Percentiles rank a stretch among this genome's conserved stretches.
Conservation (phyloP, 805 yeast genomes). For the Starmerella tilneyi region DNA sequence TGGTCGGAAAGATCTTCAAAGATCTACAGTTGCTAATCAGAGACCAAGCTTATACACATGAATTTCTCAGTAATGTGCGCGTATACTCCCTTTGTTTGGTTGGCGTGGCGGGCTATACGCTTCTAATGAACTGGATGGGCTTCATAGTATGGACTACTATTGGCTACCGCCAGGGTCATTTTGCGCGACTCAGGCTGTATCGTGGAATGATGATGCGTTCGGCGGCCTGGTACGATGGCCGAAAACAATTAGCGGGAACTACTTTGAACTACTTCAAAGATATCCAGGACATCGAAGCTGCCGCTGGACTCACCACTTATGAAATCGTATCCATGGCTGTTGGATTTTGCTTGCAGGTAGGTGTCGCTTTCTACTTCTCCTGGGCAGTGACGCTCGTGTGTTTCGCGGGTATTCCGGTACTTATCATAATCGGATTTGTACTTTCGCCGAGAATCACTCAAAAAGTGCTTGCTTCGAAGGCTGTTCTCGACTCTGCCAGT, state of each 20-base stretch:
- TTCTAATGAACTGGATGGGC: slow-evolving; percentile 43
- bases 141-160: slow-evolving; percentile 52
- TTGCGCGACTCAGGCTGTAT: slow-evolving; percentile 44
- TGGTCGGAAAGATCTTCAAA: slow-evolving; percentile 57
- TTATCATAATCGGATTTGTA: slow-evolving; percentile 40
- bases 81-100: slow-evolving; percentile 31
- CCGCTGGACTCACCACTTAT: slow-evolving; percentile 45
- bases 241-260: slow-evolving; percentile 49
- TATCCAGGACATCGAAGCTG: slow-evolving; percentile 24
- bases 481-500: slow-evolving; percentile 44
- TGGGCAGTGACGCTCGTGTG: slow-evolving; percentile 79
- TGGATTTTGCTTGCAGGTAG: slow-evolving; percentile 46
- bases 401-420: slow-evolving; percentile 63
- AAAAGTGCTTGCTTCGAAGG: slow-evolving; percentile 49
- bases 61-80: slow-evolving; percentile 35
- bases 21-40: slow-evolving; percentile 32
- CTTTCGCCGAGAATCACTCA: slow-evolving; percentile 45
- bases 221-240: slow-evolving; percentile 54
- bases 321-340: slow-evolving; percentile 64
- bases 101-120: slow-evolving; percentile 38
- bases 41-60: slow-evolving; percentile 29
- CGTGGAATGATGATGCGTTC: slow-evolving; percentile 38
- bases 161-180: slow-evolving; percentile 59
- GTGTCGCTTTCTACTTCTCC: slow-evolving; percentile 56
- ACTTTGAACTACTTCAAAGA: slow-evolving; percentile 46